Conservation (phyloP, 108 stramenopile species). For the Cyclostephanos tholiformis region DNA sequence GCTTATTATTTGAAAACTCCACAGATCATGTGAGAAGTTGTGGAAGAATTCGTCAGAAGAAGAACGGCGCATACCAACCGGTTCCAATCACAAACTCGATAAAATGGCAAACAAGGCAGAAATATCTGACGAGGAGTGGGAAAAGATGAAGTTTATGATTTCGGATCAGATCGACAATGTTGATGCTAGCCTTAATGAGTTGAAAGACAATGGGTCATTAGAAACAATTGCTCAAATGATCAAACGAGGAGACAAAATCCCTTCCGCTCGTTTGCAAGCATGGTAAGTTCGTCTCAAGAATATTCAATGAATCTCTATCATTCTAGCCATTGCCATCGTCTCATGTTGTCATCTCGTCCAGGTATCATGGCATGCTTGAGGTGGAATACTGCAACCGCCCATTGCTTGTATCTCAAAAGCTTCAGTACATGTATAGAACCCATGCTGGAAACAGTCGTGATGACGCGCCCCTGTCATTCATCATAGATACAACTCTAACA, state of each 20-base stretch:
- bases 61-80: too few species aligned
- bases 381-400: constrained; percentile 24
- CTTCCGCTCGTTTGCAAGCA: constrained; percentile 20
- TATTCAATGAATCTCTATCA: not conserved
- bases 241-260: constrained; percentile 26
- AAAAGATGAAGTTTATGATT: constrained; percentile 39
- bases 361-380: constrained; percentile 35
- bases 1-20: not conserved
- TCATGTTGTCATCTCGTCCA: not conserved
- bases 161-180: constrained; percentile 38
- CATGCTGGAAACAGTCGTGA: constrained; percentile 14
- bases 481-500: constrained; percentile 34
- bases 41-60: not conserved
- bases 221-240: constrained; percentile 39
- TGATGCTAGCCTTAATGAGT: constrained; percentile 22
- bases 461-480: constrained; percentile 19
- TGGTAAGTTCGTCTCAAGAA: constrained; percentile 16
- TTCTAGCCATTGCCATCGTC: not conserved
- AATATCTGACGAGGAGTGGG: constrained; percentile 36
- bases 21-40: not conserved
- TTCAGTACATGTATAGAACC: constrained; percentile 24
- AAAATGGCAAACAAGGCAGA: not conserved
- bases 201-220: constrained; percentile 21
- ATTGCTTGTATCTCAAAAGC: constrained; percentile 22
- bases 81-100: not conserved